phyloP scores from a whole-genome alignment of 2,329 filamentous ascomycete species.

The Paecilomyces formosus region DNA sequence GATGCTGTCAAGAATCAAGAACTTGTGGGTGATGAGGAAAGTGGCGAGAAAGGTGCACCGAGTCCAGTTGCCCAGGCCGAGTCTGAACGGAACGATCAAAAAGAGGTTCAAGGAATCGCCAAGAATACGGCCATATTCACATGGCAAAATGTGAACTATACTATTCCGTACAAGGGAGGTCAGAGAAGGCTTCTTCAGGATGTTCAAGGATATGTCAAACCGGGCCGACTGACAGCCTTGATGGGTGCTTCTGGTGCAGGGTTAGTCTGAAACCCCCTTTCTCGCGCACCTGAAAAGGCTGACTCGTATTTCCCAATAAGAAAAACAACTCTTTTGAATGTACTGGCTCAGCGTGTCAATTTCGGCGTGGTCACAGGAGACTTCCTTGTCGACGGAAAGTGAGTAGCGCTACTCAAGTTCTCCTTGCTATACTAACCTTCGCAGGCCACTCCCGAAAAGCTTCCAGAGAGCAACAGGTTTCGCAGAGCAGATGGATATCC shows the following conservation, averaged over 20 bases:
- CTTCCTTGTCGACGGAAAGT: constrained; percentile 40
- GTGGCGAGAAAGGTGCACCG: constrained; percentile 20
- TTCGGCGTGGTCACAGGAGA: constrained; percentile 37
- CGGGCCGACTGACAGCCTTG: constrained; percentile 68
- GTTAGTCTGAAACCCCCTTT: constrained; percentile 13
- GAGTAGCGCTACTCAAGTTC: constrained; percentile 5
- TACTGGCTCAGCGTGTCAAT: constrained; percentile 38
- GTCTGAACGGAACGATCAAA: constrained; percentile 10
- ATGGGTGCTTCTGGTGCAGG: constrained; percentile 67
- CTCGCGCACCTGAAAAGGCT: neutral
- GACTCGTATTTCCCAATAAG: constrained; percentile 14
- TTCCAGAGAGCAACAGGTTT: constrained; percentile 50
- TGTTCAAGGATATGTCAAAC: constrained; percentile 65
- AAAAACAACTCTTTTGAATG: constrained; percentile 43
- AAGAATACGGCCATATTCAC: constrained; percentile 68
- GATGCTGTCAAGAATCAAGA: constrained; percentile 46
- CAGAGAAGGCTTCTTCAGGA: constrained; percentile 48
- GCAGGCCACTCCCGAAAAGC: constrained; percentile 34
- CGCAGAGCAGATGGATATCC: constrained; percentile 59
- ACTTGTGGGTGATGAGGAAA: constrained; percentile 45
- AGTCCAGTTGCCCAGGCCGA: constrained; percentile 10
- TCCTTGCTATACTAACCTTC: constrained; percentile 4
- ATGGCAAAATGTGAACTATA: constrained; percentile 79
- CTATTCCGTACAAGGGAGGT: constrained; percentile 40
- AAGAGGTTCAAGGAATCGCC: constrained; percentile 44